Evolutionary conservation across 345 rosid genomes (phyloP).

Genomic region (rapeseed (Brassica napus)): DNA sequence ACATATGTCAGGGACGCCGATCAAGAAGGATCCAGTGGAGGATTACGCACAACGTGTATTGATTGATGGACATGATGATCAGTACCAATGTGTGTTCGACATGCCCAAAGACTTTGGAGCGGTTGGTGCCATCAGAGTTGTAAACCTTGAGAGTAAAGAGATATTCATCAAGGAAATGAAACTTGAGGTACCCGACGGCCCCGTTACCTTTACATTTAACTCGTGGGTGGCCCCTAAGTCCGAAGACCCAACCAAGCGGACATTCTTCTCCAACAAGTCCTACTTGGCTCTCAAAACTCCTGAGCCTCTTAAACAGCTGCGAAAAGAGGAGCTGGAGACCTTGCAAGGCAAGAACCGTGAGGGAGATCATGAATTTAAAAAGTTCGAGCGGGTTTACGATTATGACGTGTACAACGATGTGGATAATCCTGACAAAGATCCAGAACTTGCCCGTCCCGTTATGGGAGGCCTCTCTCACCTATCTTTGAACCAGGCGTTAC

Average conservation of each 20-base stretch:
- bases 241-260: slow-evolving; percentile 48
- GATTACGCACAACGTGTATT: slow-evolving; percentile 48
- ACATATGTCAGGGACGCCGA: slow-evolving; percentile 43
- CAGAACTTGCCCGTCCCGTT: slow-evolving; percentile 28
- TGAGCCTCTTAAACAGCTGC: slow-evolving; percentile 49
- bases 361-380: slow-evolving; percentile 59
- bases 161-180: slow-evolving; percentile 51
- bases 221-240: slow-evolving; percentile 71
- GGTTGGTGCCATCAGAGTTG: slow-evolving; percentile 62
- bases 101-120: slow-evolving; percentile 58
- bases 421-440: slow-evolving; percentile 45
- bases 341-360: slow-evolving; percentile 57
- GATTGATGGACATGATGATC: slow-evolving; percentile 25
- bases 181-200: slow-evolving; percentile 50
- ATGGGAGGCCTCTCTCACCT: slow-evolving; percentile 30
- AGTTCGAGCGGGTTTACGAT: slow-evolving; percentile 48
- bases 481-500: not conserved
- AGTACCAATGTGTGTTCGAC: slow-evolving; percentile 54
- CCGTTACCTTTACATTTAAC: slow-evolving; percentile 46
- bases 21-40: slow-evolving; percentile 51
- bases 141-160: slow-evolving; percentile 74
- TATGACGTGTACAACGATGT: slow-evolving; percentile 29
- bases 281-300: slow-evolving; percentile 72
- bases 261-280: slow-evolving; percentile 67
- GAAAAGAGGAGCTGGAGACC: slow-evolving; percentile 55